phyloP scores from a whole-genome alignment of 768 basidiomycete genomes.

The Wakefieldia striispora region DNA sequence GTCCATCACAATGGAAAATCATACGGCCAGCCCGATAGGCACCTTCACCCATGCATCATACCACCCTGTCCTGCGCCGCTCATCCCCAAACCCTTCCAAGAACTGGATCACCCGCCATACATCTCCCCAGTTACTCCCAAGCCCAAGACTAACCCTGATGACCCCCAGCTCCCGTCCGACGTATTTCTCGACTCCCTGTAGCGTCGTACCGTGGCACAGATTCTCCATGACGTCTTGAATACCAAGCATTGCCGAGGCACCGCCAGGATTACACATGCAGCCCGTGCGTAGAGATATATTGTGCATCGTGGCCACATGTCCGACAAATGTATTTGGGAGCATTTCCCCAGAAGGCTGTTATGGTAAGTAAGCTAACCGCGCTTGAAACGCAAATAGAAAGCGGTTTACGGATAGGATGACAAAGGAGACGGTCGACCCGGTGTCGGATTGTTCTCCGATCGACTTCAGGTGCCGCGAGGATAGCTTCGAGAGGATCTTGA shows the following conservation, averaged over 20 bases:
- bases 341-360: conserved; percentile 61
- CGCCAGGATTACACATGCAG: conserved; percentile 88
- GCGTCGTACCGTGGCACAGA: conserved; percentile 57
- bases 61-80: conserved; percentile 34
- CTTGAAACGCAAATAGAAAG: background rate
- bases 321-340: conserved; percentile 72
- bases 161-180: conserved; percentile 73
- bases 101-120: conserved; percentile 58
- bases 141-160: conserved; percentile 73
- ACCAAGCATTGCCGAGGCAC: conserved; percentile 68
- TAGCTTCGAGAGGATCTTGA: conserved; percentile 63
- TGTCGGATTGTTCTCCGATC: conserved; percentile 64
- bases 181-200: conserved; percentile 56
- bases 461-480: conserved; percentile 52
- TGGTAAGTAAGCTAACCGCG: background rate
- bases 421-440: conserved; percentile 61
- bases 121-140: conserved; percentile 77
- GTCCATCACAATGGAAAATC: background rate
- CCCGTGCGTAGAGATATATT: conserved; percentile 78
- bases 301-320: conserved; percentile 59
- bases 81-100: conserved; percentile 43
- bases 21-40: conserved; percentile 36
- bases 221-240: conserved; percentile 62
- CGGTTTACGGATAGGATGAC: conserved; percentile 60
- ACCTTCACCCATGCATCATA: conserved; percentile 41